These are phyloP conservation scores for Cryomyces antarcticus DNA, from an alignment of 495 filamentous ascomycete genomes.

Conservation along the genomic window DNA sequence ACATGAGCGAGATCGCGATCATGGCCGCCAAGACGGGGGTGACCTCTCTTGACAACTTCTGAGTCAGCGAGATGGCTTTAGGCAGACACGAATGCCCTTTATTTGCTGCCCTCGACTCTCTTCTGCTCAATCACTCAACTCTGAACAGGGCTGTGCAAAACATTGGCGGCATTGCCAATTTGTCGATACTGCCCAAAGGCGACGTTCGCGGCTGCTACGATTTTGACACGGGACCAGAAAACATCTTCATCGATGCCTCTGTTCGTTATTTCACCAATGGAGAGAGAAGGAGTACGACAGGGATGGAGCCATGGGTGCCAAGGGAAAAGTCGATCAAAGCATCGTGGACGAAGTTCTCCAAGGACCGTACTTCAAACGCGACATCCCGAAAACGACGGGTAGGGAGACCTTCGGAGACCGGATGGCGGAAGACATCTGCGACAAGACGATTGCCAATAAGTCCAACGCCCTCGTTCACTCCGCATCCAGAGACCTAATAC, in stretches of 20 bases:
- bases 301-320: conserved; percentile 31
- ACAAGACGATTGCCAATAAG: conserved; percentile 1
- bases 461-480: no score
- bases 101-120: conserved; percentile 24
- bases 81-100: conserved; percentile 28
- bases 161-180: conserved; percentile 38
- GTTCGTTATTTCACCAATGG: conserved; percentile 27
- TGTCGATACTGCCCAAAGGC: conserved; percentile 34
- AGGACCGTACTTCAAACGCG: conserved; percentile 7
- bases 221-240: conserved; percentile 31
- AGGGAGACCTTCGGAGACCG: conserved; percentile 7
- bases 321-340: conserved; percentile 29
- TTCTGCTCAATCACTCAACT: conserved; percentile 33
- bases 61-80: conserved; percentile 23
- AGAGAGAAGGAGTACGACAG: conserved; percentile 23
- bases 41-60: conserved; percentile 26
- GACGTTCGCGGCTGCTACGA: conserved; percentile 29
- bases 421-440: conserved; percentile 5
- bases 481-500: no score
- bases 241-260: conserved; percentile 26
- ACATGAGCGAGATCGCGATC: conserved; percentile 25
- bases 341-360: conserved; percentile 35
- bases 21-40: conserved; percentile 22
- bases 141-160: conserved; percentile 37
- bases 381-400: conserved; percentile 1